Evolutionary conservation across 257 asterid species (phyloP).

Genomic region (Ocimum tenuiflorum): DNA sequence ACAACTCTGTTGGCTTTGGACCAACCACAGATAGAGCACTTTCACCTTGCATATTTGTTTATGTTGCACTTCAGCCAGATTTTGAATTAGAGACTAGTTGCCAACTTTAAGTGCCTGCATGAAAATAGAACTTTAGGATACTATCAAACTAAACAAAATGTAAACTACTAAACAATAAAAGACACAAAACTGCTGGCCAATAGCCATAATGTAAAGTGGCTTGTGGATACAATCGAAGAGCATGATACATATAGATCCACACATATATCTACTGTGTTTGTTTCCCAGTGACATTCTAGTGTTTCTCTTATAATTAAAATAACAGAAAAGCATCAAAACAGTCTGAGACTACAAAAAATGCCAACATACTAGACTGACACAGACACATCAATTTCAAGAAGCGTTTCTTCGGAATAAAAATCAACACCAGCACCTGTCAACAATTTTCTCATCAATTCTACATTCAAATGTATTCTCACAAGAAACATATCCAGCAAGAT

Average conservation of each 20-base stretch:
- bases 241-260: no score
- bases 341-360: neutral
- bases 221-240: neutral
- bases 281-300: neutral
- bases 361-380: neutral
- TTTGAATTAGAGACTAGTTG: neutral
- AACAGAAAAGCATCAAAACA: neutral
- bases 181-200: neutral
- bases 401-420: neutral
- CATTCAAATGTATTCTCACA: neutral
- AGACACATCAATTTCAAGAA: neutral
- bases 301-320: neutral
- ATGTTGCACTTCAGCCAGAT: slow-evolving; percentile 5
- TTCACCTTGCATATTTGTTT: slow-evolving; percentile 68
- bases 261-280: no score
- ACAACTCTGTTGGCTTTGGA: slow-evolving; percentile 70
- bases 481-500: neutral
- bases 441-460: neutral
- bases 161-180: neutral
- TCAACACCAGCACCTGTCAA: neutral
- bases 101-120: slow-evolving; percentile 18
- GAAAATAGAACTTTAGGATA: no score
- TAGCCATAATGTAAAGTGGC: neutral
- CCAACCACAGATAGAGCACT: slow-evolving; percentile 79
- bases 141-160: neutral